Base-by-base conservation (phyloP, 148 eudicot genomes). In the Heliosperma pusillum region DNA sequence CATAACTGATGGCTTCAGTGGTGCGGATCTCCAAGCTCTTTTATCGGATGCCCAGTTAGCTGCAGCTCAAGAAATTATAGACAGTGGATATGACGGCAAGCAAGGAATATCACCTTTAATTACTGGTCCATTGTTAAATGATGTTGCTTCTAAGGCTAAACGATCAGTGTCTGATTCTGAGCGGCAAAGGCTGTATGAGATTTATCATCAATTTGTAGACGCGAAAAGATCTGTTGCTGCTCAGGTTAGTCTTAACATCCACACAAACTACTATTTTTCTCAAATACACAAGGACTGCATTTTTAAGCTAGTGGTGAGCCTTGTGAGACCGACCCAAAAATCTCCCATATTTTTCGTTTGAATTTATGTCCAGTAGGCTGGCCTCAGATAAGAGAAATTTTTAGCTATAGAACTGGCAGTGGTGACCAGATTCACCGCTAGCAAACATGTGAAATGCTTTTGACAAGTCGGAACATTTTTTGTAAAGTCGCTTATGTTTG, bases 11-110 rank as follows among this genome's bases (percentile, higher is more conserved):
- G 99, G 97, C 74, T 92, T 92, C 75, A 95, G 99, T 76, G 99
- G 99, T 68, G 99, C 99, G 26, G 99, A 95, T 86, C 99, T 95
- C 55, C 96, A 92, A 86, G 99, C 99, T 26, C 97, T 92, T 79
- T 89, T 95, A 65, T 95, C 97, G 22, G 99, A 95, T 77, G 87
- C 97, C 78, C 96, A 95, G 85, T 86, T 92, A 82, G 99, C 91
- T 68, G 96, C 97, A 50, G 91, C 93, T 81, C 97, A 95, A 53
- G 85, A 92, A 78, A 78, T 90, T 77, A 80, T 90, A 53, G 91
- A 83, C 63, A 76, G 79, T 76, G 83, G 84, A 24, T 81, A 86
- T 65, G 81, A 73, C 53, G 76, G 76, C 27, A 80, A 86, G 74
- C 42, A 85, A 53, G 87, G 72, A 29, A 84, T 80, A 81, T 73